Evolutionary conservation across 164 flowering plant genomes (phyloP), one percentile per base, ranked within the genome.

Genomic region (Macadamia tetraphylla): DNA sequence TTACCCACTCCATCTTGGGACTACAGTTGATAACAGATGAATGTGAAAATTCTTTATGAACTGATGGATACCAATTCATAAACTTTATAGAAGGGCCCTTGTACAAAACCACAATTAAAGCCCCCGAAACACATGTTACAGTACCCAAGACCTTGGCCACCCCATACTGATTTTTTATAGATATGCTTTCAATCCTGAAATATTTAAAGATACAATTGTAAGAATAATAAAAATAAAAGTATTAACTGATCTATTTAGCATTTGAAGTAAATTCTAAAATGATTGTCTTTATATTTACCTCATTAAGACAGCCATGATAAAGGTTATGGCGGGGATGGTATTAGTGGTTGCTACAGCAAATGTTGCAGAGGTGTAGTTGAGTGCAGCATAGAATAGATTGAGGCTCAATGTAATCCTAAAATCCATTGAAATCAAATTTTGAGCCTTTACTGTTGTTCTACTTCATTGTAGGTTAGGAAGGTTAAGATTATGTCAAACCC

Each of bases 321-420:
- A 82, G 35, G 91, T 87, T 14, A 87, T 81, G 51, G 79, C 82
- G 56, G 94, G 94, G 69, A 89, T 81, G 23, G 82, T 60, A 75
- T 80, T 87, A 40, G 81, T 75, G 42, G 83, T 66, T 63, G 94
- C 82, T 1, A 83, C 75, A 30, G 84, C 89, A 64, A 84, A 76
- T 59, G 91, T 84, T 67, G 91, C 94, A 8, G 91, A 67, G 18
- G 86, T 84, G 72, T 83, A 79, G 53, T 75, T 77, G 70, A 89
- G 64, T 51, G 85, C 87, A 18, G 74, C 60, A 52, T 77, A 73
- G 75, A 78, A 84, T 60, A 89, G 81, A 68, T 87, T 87, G 58
- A 83, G 75, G 65, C 90, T 77, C 70, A 86, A 40, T n/a, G 88
- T 84, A 15, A 87, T 70, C 86, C 94, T 89, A 80, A 63, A 73